Evolutionary conservation across 805 yeast species (phyloP), one percentile per base, ranked within the genome.

Genomic region (Saccharomyces eubayanus): DNA sequence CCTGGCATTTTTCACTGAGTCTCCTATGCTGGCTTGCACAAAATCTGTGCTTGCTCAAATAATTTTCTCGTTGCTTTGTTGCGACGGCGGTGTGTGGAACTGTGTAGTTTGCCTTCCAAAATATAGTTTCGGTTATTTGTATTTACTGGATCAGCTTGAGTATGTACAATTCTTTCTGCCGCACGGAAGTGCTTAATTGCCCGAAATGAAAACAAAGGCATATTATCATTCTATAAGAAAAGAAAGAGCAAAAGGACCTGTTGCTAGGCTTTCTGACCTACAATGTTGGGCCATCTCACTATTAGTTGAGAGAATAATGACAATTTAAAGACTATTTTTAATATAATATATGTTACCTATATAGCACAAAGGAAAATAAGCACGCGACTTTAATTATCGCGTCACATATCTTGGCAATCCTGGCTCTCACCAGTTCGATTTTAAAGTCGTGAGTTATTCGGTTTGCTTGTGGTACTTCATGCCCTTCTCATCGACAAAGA

Each of bases 1-100:
- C 47, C 49, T 5, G 58, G 59, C 68, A 64, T 64, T 29, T 9
- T 31, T 20, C 24, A 36, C 24, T 4, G 16, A 16, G 12, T 16
- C 12, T 36, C 16, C 6, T n/a, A 36, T 16, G 43, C 20, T 36
- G 21, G 24, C 43, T 36, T 36, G 43, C 43, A 36, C 43, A 36
- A 36, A 36, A 36, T 36, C 11, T 20, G 36, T 30, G 14, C 20
- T 30, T 14, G 27, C 43, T 30, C 27, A 8, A 10, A 14, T 24
- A 5, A 9, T 21, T 46, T 10, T 46, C 30, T 21, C 48, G 12
- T 11, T 8, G 12, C 20, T 36, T 36, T 36, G 6, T 36, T 36
- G 6, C 12, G 24, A 36, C 12, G 24, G 2, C 16, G 5, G 24
- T 16, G 11, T 36, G 20, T 5, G 10, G 4, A 16, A 6, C 21